phyloP scores from a whole-genome alignment of 202 grass and related monocot genomes.

The Schoenoplectus tabernaemontani region DNA sequence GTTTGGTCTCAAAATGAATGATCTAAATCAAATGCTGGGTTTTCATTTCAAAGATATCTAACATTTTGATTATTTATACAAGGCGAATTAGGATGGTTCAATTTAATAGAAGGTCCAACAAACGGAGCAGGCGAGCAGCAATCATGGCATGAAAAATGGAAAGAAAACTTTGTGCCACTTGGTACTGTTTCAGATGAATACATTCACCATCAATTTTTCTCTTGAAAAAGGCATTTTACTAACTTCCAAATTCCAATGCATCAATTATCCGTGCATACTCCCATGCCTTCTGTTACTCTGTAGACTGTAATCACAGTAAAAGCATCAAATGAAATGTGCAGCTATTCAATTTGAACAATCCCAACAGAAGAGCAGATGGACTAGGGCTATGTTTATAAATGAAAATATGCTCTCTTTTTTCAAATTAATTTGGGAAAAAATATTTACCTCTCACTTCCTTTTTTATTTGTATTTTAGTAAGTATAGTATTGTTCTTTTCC shows the following conservation, averaged over 20 bases:
- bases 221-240: slow-evolving; percentile 8
- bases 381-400: neutral
- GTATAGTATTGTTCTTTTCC: neutral
- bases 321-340: neutral
- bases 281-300: neutral
- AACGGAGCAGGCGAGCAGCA: neutral
- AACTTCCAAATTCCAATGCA: neutral
- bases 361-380: neutral
- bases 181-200: neutral
- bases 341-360: neutral
- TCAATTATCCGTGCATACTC: neutral
- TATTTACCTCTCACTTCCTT: neutral
- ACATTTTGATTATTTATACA: neutral
- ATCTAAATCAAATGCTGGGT: neutral
- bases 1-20: neutral
- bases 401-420: neutral
- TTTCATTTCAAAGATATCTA: neutral
- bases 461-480: neutral
- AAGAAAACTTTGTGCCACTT: neutral
- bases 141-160: slow-evolving; percentile 13
- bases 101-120: neutral
- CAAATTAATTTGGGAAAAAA: neutral
- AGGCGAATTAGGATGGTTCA: neutral
- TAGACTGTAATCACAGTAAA: neutral
- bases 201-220: neutral